Base-by-base conservation (phyloP, 192 early-diverging fungal genomes). In the Rhizoclosmatium globosum region DNA sequence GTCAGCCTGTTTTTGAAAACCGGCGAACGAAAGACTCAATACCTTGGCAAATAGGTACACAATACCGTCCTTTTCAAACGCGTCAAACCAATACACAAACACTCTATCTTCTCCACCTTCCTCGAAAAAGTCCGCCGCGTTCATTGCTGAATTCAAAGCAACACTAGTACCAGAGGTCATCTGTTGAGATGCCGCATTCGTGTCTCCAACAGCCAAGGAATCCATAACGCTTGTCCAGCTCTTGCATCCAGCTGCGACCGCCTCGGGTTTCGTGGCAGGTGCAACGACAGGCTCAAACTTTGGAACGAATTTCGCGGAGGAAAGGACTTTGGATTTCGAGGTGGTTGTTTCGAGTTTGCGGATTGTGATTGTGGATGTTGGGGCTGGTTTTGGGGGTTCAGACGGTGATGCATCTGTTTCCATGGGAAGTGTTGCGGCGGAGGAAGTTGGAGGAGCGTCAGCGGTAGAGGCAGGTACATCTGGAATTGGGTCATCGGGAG, bases 11-110 rank as follows among this genome's bases (percentile, higher is more conserved):
- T 41, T 31, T 47, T 38, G 7, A 31, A 9, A 21, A 50, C 11
- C 42, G 6, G 2, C 15, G 19, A 4, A 71, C 17, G 21, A 6
- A 21, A 66, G 56, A 47, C 38, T n/a, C 2, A 19, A 65, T 77
- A 94, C 92, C 85, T 99, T 99, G 73, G 95, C 98, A 87, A 99
- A 94, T 0, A 99, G 64, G 70, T 98, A 99, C 0, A 99, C 87
- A 17, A 82, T 74, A 0, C 96, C 97, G 68, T 90, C 83, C 64
- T 89, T 89, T 78, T 99, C 96, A 62, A 88, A 89, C 17, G 95
- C 95, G 81, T 99, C 98, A 61, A 97, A 85, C 97, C 97, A 99
- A 85, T 90, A 99, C 81, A 96, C 85, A 48, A 81, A 81, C 60
- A 97, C 53, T 4, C 82, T 83, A 31, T 31, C 31, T 9, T 21